A percentile compares a stretch with the other conserved stretches of the same genome.
phyloP scores from a whole-genome alignment of 352 stramenopile species.

The Thalassiosira livingstoniorum region DNA sequence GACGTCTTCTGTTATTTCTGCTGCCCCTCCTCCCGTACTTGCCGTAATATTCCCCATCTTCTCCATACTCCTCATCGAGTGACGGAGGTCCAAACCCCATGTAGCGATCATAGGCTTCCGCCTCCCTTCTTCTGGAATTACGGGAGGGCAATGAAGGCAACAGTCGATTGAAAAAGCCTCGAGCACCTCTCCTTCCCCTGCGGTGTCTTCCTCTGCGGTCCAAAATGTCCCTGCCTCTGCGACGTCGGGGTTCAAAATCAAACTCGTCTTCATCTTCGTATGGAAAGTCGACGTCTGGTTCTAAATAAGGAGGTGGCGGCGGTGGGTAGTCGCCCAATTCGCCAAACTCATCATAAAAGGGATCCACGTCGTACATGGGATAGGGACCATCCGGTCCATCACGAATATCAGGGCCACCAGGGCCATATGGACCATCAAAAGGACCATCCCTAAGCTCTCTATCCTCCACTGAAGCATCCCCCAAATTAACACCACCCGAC shows the following conservation, averaged over 20 bases:
- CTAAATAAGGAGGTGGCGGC: conserved; percentile 14
- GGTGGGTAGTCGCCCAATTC: not conserved
- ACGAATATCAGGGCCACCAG: not conserved
- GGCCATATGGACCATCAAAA: not conserved
- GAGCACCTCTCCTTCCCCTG: conserved; percentile 24
- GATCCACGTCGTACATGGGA: conserved; percentile 1
- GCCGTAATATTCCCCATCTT: conserved; percentile 31
- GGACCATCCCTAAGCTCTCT: conserved; percentile 2
- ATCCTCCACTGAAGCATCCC: conserved; percentile 27
- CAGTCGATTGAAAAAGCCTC: too few species aligned
- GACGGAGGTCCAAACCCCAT: conserved; percentile 39
- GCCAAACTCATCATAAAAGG: not conserved
- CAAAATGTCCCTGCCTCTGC: conserved; percentile 5
- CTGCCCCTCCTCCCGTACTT: not conserved
- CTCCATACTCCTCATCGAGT: conserved; percentile 42
- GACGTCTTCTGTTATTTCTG: conserved; percentile 31
- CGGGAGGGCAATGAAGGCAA: conserved; percentile 16
- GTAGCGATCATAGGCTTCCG: conserved; percentile 55
- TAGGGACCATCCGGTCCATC: not conserved
- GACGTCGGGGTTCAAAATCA: conserved; percentile 35
- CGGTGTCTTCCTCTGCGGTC: conserved; percentile 17
- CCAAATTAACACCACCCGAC: conserved; percentile 31
- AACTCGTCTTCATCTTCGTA: conserved; percentile 50
- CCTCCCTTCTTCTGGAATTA: conserved; percentile 34
- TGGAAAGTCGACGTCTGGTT: conserved; percentile 28